A percentile compares a stretch with the other conserved stretches of the same genome.
Conservation (phyloP, 2,329 filamentous ascomycete genomes). For the Venturiaceae sp. region DNA sequence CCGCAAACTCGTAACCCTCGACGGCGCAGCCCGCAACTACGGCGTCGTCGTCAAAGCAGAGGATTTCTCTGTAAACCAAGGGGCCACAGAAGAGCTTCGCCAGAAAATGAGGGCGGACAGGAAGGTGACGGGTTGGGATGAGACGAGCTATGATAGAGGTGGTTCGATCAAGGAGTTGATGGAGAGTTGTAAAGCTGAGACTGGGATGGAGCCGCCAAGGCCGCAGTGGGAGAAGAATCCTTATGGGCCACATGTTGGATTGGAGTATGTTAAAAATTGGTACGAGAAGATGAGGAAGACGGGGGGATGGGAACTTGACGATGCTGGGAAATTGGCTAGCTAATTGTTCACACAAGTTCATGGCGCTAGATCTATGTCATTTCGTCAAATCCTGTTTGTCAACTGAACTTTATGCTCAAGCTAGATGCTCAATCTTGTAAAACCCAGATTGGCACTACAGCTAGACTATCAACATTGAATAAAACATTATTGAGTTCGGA, state of each 20-base stretch:
- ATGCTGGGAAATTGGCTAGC: not conserved
- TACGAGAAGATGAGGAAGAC: conserved; percentile 26
- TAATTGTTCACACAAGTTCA: too few species aligned
- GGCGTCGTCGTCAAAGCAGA: conserved; percentile 32
- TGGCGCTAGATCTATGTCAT: too few species aligned
- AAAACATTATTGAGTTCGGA: too few species aligned
- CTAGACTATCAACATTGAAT: too few species aligned
- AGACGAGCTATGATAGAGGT: conserved; percentile 33
- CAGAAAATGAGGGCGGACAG: conserved; percentile 19
- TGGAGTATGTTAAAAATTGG: conserved; percentile 36
- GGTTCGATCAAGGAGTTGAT: conserved; percentile 30
- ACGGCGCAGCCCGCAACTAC: conserved; percentile 33
- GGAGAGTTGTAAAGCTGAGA: conserved; percentile 28
- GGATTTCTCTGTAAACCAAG: conserved; percentile 25
- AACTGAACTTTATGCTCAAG: too few species aligned
- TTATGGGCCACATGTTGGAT: conserved; percentile 35
- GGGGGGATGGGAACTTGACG: conserved; percentile 15
- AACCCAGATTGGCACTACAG: too few species aligned
- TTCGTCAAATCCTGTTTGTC: too few species aligned
- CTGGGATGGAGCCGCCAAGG: conserved; percentile 29
- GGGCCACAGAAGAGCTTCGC: conserved; percentile 26
- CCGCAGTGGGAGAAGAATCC: conserved; percentile 34
- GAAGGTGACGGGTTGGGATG: conserved; percentile 11
- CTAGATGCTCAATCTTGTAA: too few species aligned
- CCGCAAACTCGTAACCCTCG: conserved; percentile 31